A percentile compares a stretch with the other conserved stretches of the same genome.
Conservation (phyloP, 2,329 filamentous ascomycete genomes). For the Fusarium agapanthi region DNA sequence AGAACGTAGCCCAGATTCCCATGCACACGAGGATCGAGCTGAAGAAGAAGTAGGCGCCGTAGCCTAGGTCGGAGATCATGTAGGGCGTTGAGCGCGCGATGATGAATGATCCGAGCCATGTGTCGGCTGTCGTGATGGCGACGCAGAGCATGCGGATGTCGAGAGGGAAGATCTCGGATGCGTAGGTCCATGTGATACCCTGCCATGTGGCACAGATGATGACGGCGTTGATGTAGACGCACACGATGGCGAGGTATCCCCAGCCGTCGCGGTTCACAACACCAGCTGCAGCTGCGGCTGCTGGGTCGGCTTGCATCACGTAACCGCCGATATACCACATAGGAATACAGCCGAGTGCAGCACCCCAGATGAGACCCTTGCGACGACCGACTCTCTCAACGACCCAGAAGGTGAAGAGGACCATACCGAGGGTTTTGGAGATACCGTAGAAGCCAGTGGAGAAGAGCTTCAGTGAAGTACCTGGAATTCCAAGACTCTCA, state of each 20-base stretch:
- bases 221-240: slow-evolving; percentile 54
- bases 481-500: slow-evolving; percentile 48
- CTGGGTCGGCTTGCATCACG: slow-evolving; percentile 46
- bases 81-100: slow-evolving; percentile 52
- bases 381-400: slow-evolving; percentile 59
- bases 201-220: slow-evolving; percentile 54
- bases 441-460: slow-evolving; percentile 54
- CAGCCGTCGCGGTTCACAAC: slow-evolving; percentile 53
- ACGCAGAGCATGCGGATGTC: slow-evolving; percentile 50
- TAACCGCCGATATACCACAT: slow-evolving; percentile 54
- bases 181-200: slow-evolving; percentile 55
- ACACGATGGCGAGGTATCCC: slow-evolving; percentile 56
- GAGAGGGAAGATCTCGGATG: slow-evolving; percentile 57
- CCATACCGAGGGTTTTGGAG: slow-evolving; percentile 49
- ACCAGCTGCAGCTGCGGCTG: slow-evolving; percentile 54
- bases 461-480: slow-evolving; percentile 47
- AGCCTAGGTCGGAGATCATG: slow-evolving; percentile 53
- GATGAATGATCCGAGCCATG: slow-evolving; percentile 53
- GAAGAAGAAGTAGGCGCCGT: slow-evolving; percentile 64
- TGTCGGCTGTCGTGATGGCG: slow-evolving; percentile 47
- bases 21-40: slow-evolving; percentile 55
- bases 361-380: slow-evolving; percentile 54
- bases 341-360: slow-evolving; percentile 49
- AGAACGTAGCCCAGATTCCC: slow-evolving; percentile 58
- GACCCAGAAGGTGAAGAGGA: slow-evolving; percentile 54